These are phyloP conservation scores for Micromonas pusilla DNA, from an alignment of 139 green algal species.

Conservation along the genomic window DNA sequence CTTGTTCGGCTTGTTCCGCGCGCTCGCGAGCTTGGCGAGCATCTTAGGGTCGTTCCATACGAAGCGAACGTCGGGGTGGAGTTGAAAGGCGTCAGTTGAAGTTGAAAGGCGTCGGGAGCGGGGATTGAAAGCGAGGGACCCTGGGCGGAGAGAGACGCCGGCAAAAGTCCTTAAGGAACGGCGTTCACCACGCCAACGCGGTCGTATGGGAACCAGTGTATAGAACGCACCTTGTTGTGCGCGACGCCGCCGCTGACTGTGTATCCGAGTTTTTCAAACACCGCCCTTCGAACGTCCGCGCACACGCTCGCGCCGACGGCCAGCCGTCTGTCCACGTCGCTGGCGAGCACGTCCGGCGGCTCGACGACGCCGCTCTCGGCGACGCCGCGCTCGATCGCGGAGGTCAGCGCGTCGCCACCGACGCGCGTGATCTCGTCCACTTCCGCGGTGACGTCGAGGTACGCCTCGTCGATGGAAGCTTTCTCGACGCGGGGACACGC, in stretches of 20 bases:
- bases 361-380: slow-evolving; percentile 16
- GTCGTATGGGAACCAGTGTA: too few relatives aligned
- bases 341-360: slow-evolving; percentile 37
- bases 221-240: slow-evolving; percentile 76
- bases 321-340: slow-evolving; percentile 56
- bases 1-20: slow-evolving; percentile 40
- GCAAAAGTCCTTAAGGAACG: too few relatives aligned
- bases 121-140: too few relatives aligned
- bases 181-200: too few relatives aligned
- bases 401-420: background rate
- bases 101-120: too few relatives aligned
- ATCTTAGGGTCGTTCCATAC: slow-evolving; percentile 51
- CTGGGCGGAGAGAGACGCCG: too few relatives aligned
- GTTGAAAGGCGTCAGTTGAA: too few relatives aligned
- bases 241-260: slow-evolving; percentile 57
- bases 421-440: background rate
- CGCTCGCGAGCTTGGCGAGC: slow-evolving; percentile 75
- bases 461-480: slow-evolving; percentile 85
- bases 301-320: slow-evolving; percentile 40
- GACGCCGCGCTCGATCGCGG: background rate
- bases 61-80: too few relatives aligned
- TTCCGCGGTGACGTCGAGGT: slow-evolving; percentile 69
- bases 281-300: slow-evolving; percentile 21
- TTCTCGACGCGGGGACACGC: slow-evolving; percentile 51
- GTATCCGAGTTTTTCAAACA: slow-evolving; percentile 55